A percentile compares a stretch with the other conserved stretches of the same genome.
Conservation (phyloP, 306 rosid genomes). For the Rosa lucieae region DNA sequence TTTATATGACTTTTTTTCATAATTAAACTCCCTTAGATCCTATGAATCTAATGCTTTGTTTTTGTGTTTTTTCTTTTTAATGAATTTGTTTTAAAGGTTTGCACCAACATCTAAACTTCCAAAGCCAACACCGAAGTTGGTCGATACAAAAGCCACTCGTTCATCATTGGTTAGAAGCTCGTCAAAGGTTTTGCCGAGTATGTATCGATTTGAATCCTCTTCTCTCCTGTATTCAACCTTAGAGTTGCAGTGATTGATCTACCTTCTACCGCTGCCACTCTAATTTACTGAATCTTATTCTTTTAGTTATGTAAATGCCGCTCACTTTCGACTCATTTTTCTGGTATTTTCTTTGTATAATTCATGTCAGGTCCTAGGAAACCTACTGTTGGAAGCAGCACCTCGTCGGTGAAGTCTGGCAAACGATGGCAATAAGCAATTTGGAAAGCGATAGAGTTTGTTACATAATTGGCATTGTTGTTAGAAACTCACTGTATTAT, state of each 20-base stretch:
- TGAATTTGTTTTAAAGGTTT: slow-evolving; percentile 30
- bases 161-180: slow-evolving; percentile 62
- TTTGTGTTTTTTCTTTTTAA: not conserved
- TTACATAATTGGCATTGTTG: slow-evolving; percentile 16
- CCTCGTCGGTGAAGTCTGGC: slow-evolving; percentile 50
- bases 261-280: not conserved
- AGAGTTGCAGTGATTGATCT: slow-evolving; percentile 9
- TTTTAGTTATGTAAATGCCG: not conserved
- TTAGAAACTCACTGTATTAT: slow-evolving; percentile 34
- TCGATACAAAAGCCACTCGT: slow-evolving; percentile 50
- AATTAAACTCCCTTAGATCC: not conserved
- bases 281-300: not conserved
- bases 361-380: slow-evolving; percentile 56
- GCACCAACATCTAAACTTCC: slow-evolving; percentile 52
- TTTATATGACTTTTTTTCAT: not conserved
- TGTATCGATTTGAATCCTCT: slow-evolving; percentile 27
- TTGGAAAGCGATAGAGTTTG: slow-evolving; percentile 18
- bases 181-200: slow-evolving; percentile 65
- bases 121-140: slow-evolving; percentile 55
- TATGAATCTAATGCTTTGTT: slow-evolving; percentile 16
- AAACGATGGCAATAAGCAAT: slow-evolving; percentile 69
- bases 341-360: not conserved
- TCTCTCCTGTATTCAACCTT: not conserved
- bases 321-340: slow-evolving; percentile 7
- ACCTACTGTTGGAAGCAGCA: slow-evolving; percentile 45